phyloP scores from a whole-genome alignment of 306 rosid genomes.

The Cyamopsis tetragonoloba region DNA sequence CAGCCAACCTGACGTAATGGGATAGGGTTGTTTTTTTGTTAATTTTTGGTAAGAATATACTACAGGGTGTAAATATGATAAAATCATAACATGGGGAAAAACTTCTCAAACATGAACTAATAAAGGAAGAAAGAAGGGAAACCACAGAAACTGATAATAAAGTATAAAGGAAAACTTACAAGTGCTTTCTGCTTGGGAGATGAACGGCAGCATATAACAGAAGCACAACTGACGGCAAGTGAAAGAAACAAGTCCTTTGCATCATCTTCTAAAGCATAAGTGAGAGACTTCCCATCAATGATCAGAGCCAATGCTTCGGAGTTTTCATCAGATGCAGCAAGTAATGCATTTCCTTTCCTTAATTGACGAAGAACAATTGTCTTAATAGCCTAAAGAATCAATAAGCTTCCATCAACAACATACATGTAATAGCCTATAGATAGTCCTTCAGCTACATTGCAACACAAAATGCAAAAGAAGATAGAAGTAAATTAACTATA shows the following conservation, averaged over 20 bases:
- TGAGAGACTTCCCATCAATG: constrained; percentile 84
- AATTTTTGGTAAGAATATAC: no score
- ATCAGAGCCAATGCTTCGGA: constrained; percentile 73
- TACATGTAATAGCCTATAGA: neutral
- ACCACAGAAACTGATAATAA: neutral
- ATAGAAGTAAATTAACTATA: no score
- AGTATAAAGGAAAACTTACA: constrained; percentile 27
- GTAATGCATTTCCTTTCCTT: constrained; percentile 53
- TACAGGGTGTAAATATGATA: neutral
- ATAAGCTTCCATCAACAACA: constrained; percentile 8
- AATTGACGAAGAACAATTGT: constrained; percentile 59
- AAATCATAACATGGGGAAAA: neutral
- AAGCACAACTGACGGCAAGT: constrained; percentile 80
- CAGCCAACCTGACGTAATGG: no score
- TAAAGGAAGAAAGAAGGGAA: neutral
- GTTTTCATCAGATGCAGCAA: constrained; percentile 35
- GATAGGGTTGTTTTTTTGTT: no score
- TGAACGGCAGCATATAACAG: constrained; percentile 89
- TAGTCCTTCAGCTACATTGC: neutral
- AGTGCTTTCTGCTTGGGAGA: constrained; percentile 96
- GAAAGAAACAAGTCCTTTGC: constrained; percentile 64
- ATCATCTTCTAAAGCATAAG: constrained; percentile 72
- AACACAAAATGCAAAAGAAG: neutral
- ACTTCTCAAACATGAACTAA: neutral
- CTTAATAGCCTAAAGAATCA: constrained; percentile 51